Conservation (phyloP, 192 early-diverging fungal genomes). For the Coemansia sp. region DNA sequence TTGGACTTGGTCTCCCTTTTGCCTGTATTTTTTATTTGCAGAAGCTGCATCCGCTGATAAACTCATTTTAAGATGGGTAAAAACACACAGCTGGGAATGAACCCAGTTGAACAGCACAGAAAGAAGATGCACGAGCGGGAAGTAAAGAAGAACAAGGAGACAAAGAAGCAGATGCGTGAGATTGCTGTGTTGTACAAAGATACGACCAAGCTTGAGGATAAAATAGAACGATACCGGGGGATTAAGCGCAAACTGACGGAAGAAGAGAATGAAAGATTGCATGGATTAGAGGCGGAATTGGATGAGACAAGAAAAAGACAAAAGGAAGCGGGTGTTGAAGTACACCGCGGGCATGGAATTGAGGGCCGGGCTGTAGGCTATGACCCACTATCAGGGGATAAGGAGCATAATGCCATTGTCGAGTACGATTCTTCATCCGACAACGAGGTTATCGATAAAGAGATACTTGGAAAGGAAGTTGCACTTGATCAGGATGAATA, state of each 20-base stretch:
- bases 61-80: conserved; percentile 21
- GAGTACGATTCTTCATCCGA: conserved; percentile 19
- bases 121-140: conserved; percentile 45
- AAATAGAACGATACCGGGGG: conserved; percentile 38
- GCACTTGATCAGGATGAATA: conserved; percentile 7
- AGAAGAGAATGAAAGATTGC: conserved; percentile 39
- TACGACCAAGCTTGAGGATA: conserved; percentile 41
- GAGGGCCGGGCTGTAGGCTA: conserved; percentile 21
- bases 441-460: conserved; percentile 5
- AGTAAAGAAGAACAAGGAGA: conserved; percentile 47
- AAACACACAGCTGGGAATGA: conserved; percentile 26
- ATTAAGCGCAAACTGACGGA: conserved; percentile 40
- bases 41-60: neutral
- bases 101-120: conserved; percentile 31
- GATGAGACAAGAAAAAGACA: conserved; percentile 31
- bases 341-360: neutral
- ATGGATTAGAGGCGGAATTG: conserved; percentile 31
- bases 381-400: conserved; percentile 33
- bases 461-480: neutral
- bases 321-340: conserved; percentile 37
- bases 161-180: conserved; percentile 45
- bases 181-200: conserved; percentile 30
- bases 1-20: too few relatives aligned
- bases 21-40: too few relatives aligned
- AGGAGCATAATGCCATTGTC: conserved; percentile 4